Base-by-base conservation (phyloP, 139 green algal species). In the Picochlorum sp. region DNA sequence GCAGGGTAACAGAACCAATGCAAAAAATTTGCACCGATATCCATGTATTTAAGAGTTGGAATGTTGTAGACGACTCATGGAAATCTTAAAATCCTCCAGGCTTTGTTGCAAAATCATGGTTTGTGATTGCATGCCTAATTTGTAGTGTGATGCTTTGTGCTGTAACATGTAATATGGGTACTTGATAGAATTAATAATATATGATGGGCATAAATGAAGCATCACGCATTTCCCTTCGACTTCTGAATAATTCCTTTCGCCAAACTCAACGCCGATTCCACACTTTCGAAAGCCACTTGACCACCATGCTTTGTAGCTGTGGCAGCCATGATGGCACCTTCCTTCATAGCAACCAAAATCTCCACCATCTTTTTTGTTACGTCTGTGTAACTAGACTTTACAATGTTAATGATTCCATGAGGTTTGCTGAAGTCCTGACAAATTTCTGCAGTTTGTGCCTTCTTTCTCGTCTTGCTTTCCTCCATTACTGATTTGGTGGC, bases 21-120 rank as follows among this genome's bases (percentile, higher is more conserved):
- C 26, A 82, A 62, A 55, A 73, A 26, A 54, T 96, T 32, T 95
- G 88, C 64, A 85, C 76, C 1, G 68, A 94, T 62, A 31, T 94
- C 39, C 87, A 96, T 63, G 57, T 86, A 4, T 96, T 96, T 72
- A 85, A 86, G 61, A 78, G 60, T 33, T 95, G 87, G 87, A 82
- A 43, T n/a, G 80, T 69, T 28, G 87, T 91, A 37, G 59, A 50
- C 12, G n/a, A 9, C n/a, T 53, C 24, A 31, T 31, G 12, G 29
- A 33, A 29, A 0, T 14, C 12, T 59, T 10, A 20, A 50, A n/a
- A n/a, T n/a, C n/a, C n/a, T n/a, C n/a, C n/a, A n/a, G n/a, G n/a
- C n/a, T n/a, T n/a, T n/a, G n/a, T n/a, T n/a, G n/a, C n/a, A n/a
- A n/a, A n/a, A n/a, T n/a, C n/a, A n/a, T n/a, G n/a, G n/a, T n/a